A percentile compares a stretch with the other conserved stretches of the same genome.
These are phyloP conservation scores for Nemania sp. DNA, from an alignment of 2,329 filamentous ascomycete species.

Conservation along the genomic window DNA sequence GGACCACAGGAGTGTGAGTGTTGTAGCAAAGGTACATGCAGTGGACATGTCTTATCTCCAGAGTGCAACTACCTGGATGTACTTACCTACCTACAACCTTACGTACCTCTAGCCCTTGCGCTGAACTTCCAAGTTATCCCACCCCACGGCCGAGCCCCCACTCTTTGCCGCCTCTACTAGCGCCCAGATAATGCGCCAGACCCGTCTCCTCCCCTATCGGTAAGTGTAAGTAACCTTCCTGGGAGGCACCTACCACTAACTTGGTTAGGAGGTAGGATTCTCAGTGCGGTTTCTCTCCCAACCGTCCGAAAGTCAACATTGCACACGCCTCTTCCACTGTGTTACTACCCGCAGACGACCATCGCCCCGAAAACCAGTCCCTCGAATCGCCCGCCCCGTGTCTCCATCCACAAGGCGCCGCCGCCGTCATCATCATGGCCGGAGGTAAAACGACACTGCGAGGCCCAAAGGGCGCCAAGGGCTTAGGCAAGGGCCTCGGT, in stretches of 20 bases:
- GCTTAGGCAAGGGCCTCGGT: constrained; percentile 32
- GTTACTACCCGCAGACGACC: no score
- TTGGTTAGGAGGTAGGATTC: not conserved
- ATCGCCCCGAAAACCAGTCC: not conserved
- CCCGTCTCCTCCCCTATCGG: not conserved
- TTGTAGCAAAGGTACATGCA: no score
- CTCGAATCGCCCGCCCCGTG: not conserved
- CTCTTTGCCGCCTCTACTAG: not conserved
- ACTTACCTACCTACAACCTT: no score
- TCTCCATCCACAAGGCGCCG: not conserved
- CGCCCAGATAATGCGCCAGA: not conserved
- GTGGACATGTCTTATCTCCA: no score
- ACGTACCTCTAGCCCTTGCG: no score
- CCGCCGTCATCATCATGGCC: constrained; percentile 6
- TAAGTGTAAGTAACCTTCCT: not conserved
- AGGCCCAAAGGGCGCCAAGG: constrained; percentile 31
- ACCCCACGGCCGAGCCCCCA: not conserved
- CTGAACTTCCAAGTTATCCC: not conserved
- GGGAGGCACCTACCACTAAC: not conserved
- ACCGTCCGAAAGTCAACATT: no score
- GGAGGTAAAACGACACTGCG: constrained; percentile 21
- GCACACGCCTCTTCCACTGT: not conserved
- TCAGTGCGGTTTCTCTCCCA: no score
- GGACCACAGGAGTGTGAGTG: no score
- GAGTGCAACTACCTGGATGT: no score